Evolutionary conservation across 192 early-diverging fungal genomes (phyloP).

Genomic region (Coemansia sp.): DNA sequence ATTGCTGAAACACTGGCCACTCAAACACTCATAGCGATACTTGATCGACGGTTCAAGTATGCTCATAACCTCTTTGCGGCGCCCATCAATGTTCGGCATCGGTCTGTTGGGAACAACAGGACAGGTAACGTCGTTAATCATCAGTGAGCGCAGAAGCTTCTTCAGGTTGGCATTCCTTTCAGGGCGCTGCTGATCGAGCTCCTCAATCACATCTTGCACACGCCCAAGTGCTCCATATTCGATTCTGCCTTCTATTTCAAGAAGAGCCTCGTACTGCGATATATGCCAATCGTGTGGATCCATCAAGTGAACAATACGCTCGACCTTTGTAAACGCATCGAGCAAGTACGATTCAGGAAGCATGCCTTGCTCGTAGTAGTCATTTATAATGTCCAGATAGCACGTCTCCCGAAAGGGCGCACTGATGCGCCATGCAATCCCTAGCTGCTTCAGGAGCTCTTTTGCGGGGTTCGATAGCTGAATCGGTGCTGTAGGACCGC

Average conservation of each 20-base stretch:
- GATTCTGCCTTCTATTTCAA: conserved; percentile 35
- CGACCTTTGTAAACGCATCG: conserved; percentile 50
- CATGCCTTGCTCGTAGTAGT: conserved; percentile 29
- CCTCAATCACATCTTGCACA: conserved; percentile 46
- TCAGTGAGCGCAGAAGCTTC: conserved; percentile 28
- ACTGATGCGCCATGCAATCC: conserved; percentile 50
- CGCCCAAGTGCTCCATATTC: conserved; percentile 39
- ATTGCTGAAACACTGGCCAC: conserved; percentile 41
- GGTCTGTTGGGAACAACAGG: conserved; percentile 46
- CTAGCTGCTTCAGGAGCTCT: conserved; percentile 48
- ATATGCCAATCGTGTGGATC: conserved; percentile 50
- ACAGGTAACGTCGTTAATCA: conserved; percentile 43
- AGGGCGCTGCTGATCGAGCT: conserved; percentile 24
- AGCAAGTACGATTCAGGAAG: conserved; percentile 44
- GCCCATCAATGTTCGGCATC: conserved; percentile 39
- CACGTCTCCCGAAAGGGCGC: conserved; percentile 45
- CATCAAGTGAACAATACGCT: conserved; percentile 50
- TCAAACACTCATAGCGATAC: conserved; percentile 48
- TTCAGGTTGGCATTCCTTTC: conserved; percentile 19
- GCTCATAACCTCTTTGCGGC: conserved; percentile 33
- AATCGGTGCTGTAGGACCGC: conserved; percentile 12
- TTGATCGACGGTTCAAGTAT: conserved; percentile 35
- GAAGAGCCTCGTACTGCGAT: conserved; percentile 39
- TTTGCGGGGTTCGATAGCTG: conserved; percentile 40
- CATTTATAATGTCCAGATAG: conserved; percentile 49